These are phyloP conservation scores for Mariannaea elegans DNA, from an alignment of 2,329 filamentous ascomycete genomes.

Conservation along the genomic window DNA sequence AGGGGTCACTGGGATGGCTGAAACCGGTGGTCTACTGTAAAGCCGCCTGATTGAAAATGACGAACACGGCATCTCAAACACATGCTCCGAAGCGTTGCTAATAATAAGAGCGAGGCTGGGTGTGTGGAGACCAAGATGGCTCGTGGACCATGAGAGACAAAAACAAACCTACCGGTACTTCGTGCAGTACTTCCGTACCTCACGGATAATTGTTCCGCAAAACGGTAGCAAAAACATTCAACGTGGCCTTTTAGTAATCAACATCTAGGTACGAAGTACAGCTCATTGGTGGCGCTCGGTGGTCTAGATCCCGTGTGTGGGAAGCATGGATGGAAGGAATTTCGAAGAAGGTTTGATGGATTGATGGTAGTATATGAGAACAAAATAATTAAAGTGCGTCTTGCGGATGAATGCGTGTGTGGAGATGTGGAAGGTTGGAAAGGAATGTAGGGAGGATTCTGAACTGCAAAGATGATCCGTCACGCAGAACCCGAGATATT, in stretches of 20 bases:
- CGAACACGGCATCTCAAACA: not conserved
- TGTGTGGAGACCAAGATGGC: not conserved
- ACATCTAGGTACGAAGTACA: not conserved
- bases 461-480: not conserved
- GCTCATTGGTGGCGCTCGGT: not conserved
- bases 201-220: not conserved
- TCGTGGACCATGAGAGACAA: conserved; percentile 8
- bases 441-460: not conserved
- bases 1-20: not conserved
- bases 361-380: no score
- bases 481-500: not conserved
- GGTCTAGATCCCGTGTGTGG: conserved; percentile 5
- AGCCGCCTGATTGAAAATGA: not conserved
- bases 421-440: not conserved
- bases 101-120: not conserved
- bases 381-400: no score
- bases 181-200: no score
- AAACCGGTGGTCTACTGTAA: not conserved
- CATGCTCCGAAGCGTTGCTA: not conserved
- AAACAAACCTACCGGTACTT: not conserved
- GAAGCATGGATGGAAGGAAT: no score
- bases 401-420: no score
- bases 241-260: conserved; percentile 26
- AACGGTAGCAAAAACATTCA: conserved; percentile 1
- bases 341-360: no score